These are phyloP conservation scores for Diplotaxis tenuifolia DNA, from an alignment of 345 rosid species.

Conservation along the genomic window DNA sequence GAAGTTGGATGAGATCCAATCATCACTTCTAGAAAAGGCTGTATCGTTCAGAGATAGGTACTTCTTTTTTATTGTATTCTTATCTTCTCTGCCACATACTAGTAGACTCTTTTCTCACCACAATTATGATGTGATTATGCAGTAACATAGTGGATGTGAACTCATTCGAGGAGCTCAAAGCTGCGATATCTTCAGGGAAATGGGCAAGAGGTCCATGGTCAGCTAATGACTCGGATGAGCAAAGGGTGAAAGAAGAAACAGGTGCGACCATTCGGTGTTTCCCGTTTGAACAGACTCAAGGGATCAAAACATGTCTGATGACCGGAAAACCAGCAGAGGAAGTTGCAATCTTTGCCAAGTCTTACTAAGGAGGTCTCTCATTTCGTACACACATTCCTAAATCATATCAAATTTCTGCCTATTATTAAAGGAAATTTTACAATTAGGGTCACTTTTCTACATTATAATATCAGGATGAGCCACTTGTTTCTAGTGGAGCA, in stretches of 20 bases:
- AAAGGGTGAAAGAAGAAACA: slow-evolving; percentile 88
- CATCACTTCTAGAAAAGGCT: slow-evolving; percentile 69
- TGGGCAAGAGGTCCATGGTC: slow-evolving; percentile 99
- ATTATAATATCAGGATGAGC: too few relatives aligned
- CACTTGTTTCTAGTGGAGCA: too few relatives aligned
- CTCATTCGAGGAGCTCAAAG: slow-evolving; percentile 81
- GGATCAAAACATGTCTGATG: slow-evolving; percentile 73
- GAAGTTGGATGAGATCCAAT: slow-evolving; percentile 87
- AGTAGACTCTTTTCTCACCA: neutral
- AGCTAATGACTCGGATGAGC: slow-evolving; percentile 74
- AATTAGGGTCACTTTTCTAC: too few relatives aligned
- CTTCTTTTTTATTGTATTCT: slow-evolving; percentile 13
- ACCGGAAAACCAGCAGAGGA: slow-evolving; percentile 74
- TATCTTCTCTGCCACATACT: neutral
- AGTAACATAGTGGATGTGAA: slow-evolving; percentile 86
- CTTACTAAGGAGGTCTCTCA: slow-evolving; percentile 43
- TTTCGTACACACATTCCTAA: neutral
- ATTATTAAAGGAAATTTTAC: too few relatives aligned
- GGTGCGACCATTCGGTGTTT: slow-evolving; percentile 91
- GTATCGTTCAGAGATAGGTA: slow-evolving; percentile 78
- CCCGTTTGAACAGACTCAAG: slow-evolving; percentile 77
- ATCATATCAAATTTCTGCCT: too few relatives aligned
- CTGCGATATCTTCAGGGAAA: slow-evolving; percentile 70
- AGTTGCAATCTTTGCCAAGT: slow-evolving; percentile 89
- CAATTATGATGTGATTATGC: slow-evolving; percentile 27